A percentile compares a stretch with the other conserved stretches of the same genome.
These are phyloP conservation scores for Pythium coloratum DNA, from an alignment of 352 stramenopile genomes.

Conservation along the genomic window DNA sequence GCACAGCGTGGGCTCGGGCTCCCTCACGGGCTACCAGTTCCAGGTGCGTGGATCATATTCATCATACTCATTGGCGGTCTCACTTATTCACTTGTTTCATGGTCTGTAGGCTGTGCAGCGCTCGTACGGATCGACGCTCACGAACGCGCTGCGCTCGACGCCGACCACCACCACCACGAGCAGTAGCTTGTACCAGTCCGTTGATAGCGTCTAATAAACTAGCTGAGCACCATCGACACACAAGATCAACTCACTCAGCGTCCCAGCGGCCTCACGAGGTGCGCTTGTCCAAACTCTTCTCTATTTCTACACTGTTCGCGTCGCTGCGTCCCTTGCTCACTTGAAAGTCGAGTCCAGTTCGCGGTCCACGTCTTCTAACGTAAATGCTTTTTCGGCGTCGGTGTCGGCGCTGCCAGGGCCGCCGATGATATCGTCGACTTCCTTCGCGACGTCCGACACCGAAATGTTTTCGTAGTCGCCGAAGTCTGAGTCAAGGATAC, in stretches of 20 bases:
- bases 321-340: slow-evolving; percentile 1
- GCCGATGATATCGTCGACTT: slow-evolving; percentile 27
- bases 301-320: slow-evolving; percentile 18
- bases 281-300: background rate
- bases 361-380: slow-evolving; percentile 25
- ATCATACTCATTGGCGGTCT: background rate
- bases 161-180: background rate
- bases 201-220: slow-evolving; percentile 27
- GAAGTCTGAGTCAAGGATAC: slow-evolving; percentile 22
- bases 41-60: slow-evolving; percentile 33
- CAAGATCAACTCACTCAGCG: background rate
- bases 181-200: slow-evolving; percentile 10
- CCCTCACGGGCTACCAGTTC: slow-evolving; percentile 68
- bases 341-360: slow-evolving; percentile 24
- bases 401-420: slow-evolving; percentile 7
- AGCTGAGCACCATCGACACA: background rate
- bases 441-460: slow-evolving; percentile 26
- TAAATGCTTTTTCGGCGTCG: slow-evolving; percentile 20
- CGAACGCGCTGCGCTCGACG: slow-evolving; percentile 12
- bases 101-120: slow-evolving; percentile 21
- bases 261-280: too few relatives aligned
- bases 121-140: slow-evolving; percentile 26
- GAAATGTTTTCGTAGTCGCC: slow-evolving; percentile 30
- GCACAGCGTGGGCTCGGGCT: slow-evolving; percentile 33
- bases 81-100: background rate